Percentiles rank a stretch among this genome's conserved stretches.
These are phyloP conservation scores for Corylus americana DNA, from an alignment of 306 rosid genomes.

Conservation along the genomic window DNA sequence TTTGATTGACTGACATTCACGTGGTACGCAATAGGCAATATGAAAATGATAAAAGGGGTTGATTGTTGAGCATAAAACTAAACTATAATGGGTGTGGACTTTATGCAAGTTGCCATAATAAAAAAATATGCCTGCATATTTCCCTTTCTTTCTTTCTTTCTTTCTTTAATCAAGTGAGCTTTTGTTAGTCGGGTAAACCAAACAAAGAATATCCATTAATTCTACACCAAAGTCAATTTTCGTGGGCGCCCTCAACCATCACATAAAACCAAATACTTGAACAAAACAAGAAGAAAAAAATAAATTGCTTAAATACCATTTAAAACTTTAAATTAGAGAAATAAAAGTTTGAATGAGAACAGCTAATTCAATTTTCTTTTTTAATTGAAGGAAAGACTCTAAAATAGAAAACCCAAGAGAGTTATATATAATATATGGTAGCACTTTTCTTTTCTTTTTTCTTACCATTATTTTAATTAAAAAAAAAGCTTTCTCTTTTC, in stretches of 20 bases:
- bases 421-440: too few species aligned
- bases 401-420: too few species aligned
- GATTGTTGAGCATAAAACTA: neutral
- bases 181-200: neutral
- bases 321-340: too few species aligned
- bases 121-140: neutral
- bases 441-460: too few species aligned
- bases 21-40: neutral
- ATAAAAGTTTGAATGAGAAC: too few species aligned
- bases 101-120: neutral
- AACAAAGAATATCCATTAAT: neutral
- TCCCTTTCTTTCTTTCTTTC: too few species aligned
- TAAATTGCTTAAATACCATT: neutral
- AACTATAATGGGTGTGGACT: neutral
- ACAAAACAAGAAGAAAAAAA: neutral
- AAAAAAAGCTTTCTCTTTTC: too few species aligned
- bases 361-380: too few species aligned
- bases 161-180: neutral
- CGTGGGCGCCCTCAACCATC: neutral
- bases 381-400: too few species aligned
- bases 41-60: neutral
- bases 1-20: constrained; percentile 8
- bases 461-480: too few species aligned
- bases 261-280: too few species aligned
- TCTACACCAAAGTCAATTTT: neutral